Percentiles rank a stretch among this genome's conserved stretches.
Evolutionary conservation across 306 rosid species (phyloP).

Genomic region (Citrullus amarus): DNA sequence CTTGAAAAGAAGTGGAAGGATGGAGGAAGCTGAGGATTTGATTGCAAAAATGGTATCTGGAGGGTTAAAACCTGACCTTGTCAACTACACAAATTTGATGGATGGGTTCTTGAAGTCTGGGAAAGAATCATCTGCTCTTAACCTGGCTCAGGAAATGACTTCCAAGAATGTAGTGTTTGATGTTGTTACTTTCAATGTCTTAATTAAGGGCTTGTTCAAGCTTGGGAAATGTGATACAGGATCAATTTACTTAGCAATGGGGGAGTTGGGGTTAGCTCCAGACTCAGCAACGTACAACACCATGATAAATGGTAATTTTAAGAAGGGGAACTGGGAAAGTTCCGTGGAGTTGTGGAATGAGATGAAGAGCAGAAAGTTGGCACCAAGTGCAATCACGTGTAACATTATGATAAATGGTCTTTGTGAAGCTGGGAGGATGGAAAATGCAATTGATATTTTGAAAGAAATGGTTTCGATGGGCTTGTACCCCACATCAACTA

Average conservation of each 20-base stretch:
- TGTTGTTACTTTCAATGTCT: slow-evolving; percentile 74
- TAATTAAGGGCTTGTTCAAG: slow-evolving; percentile 60
- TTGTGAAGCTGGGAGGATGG: slow-evolving; percentile 51
- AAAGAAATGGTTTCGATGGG: slow-evolving; percentile 49
- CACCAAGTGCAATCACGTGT: slow-evolving; percentile 44
- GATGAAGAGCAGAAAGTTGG: slow-evolving; percentile 55
- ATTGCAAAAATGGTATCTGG: slow-evolving; percentile 44
- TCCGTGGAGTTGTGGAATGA: slow-evolving; percentile 61
- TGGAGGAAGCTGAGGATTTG: slow-evolving; percentile 50
- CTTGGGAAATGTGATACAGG: slow-evolving; percentile 56
- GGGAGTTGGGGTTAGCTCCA: slow-evolving; percentile 63
- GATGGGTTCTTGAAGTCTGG: slow-evolving; percentile 70
- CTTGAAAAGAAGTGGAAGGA: slow-evolving; percentile 54
- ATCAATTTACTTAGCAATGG: slow-evolving; percentile 50
- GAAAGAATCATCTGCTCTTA: slow-evolving; percentile 48
- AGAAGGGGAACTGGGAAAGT: slow-evolving; percentile 39
- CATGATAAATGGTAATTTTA: slow-evolving; percentile 49
- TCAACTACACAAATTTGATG: slow-evolving; percentile 67
- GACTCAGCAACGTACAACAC: slow-evolving; percentile 68
- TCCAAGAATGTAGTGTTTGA: slow-evolving; percentile 49
- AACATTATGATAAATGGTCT: slow-evolving; percentile 53
- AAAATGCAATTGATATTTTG: slow-evolving; percentile 46
- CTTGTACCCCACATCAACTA: slow-evolving; percentile 30
- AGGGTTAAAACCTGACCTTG: slow-evolving; percentile 53
- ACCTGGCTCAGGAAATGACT: slow-evolving; percentile 61